Base-by-base conservation (phyloP, 192 early-diverging fungal genomes). In the Backusella westeae region DNA sequence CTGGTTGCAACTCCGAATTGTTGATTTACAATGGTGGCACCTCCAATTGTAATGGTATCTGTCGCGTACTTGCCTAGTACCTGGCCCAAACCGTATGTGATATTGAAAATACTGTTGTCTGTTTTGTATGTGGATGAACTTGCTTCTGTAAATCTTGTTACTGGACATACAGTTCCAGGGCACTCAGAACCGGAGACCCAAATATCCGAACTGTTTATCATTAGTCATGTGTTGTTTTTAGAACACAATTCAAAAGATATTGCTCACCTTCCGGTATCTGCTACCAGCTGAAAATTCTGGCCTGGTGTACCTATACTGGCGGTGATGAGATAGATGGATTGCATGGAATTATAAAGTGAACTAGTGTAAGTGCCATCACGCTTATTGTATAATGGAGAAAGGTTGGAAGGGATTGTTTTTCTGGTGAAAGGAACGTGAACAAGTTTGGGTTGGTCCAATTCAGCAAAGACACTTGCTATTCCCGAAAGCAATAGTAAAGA, bases 161-260 rank as follows among this genome's bases (percentile, higher is more conserved):
- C 67, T 10, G 71, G 66, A 34, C 83, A 85, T 4, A 67, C 12
- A 10, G 26, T 19, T 0, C 19, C 23, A 12, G 71, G 78, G 29
- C 83, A 85, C 34, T 26, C 34, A 0, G 73, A 66, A 17, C 46
- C 36, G 17, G 83, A 73, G 12, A 85, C 66, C 82, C 82, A 83
- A 3, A 83, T 21, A 34, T 82, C 81, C 34, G 77, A 69, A 46
- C 80, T 81, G n/a, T 68, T 34, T 34, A n/a, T 67, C 6, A 10
- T 41, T 21, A 35, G 34, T 36, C 15, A 36, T 38, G 5, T 8
- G 15, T 26, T n/a, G 15, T 49, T 17, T 32, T 19, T 49, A 49
- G 6, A 49, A n/a, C n/a, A 6, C 4, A 19, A 14, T n/a, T 49
- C 42, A 67, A 66, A 66, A 66, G 17, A 12, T 70, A 32, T 32